Conservation (phyloP, 768 basidiomycete species). For the Lentinula lateritia region DNA sequence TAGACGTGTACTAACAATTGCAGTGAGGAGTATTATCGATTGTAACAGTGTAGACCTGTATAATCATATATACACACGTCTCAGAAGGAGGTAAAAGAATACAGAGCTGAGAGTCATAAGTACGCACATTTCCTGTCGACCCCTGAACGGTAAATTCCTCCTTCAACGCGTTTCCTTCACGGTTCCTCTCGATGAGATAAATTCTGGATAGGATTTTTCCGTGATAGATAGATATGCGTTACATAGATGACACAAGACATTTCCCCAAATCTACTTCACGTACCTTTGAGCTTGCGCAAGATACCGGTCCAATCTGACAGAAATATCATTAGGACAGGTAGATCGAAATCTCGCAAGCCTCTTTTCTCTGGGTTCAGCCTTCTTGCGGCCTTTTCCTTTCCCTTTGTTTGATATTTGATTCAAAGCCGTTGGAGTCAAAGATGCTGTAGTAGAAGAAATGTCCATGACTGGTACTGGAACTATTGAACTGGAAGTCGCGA, state of each 20-base stretch:
- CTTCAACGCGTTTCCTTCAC: background rate
- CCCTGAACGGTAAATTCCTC: conserved; percentile 5
- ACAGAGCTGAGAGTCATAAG: background rate
- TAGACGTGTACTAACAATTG: background rate
- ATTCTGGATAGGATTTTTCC: background rate
- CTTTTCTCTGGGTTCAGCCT: background rate
- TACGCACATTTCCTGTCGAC: conserved; percentile 3
- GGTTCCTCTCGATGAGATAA: conserved; percentile 2
- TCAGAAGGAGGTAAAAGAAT: background rate
- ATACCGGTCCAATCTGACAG: conserved; percentile 4
- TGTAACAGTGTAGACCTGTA: conserved; percentile 1
- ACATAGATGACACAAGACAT: background rate
- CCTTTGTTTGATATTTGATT: background rate
- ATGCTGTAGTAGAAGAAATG: background rate
- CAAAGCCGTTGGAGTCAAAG: background rate
- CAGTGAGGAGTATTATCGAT: conserved; percentile 4
- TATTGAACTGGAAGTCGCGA: no score
- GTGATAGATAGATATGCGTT: background rate
- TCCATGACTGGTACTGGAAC: no score
- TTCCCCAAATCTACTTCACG: no score
- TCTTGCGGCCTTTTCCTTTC: background rate
- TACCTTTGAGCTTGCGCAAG: conserved; percentile 3
- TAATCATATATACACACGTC: no score
- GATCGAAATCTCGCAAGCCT: background rate
- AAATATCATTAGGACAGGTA: background rate